Evolutionary conservation across 1,139 yeast genomes (phyloP).

Genomic region (Keqinozyma sinolaborantium): DNA sequence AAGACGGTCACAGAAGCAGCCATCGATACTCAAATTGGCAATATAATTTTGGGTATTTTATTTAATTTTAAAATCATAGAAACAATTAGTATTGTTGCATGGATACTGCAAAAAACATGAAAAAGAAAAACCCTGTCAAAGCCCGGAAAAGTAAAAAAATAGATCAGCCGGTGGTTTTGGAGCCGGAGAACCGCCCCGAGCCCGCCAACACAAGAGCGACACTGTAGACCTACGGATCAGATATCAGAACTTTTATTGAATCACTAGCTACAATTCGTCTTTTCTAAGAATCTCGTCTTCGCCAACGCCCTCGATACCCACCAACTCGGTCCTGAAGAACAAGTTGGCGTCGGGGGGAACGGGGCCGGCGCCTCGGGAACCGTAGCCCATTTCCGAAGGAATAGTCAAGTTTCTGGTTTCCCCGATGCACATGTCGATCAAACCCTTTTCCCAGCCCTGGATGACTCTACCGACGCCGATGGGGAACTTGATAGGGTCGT

Average conservation of each 20-base stretch:
- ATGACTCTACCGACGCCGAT: constrained; percentile 79
- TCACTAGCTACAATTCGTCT: constrained; percentile 13
- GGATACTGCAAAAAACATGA: too few species aligned
- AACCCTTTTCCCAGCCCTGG: constrained; percentile 86
- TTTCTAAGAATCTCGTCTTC: constrained; percentile 7
- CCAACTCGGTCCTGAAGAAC: constrained; percentile 54
- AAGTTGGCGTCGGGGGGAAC: constrained; percentile 76
- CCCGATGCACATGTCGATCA: constrained; percentile 77
- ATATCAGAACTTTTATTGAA: too few species aligned
- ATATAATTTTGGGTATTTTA: too few species aligned
- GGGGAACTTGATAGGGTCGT: constrained; percentile 61
- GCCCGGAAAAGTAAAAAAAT: constrained; percentile 6
- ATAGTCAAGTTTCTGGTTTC: constrained; percentile 76
- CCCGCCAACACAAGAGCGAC: too few species aligned
- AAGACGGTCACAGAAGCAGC: too few species aligned
- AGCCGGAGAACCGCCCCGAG: too few species aligned
- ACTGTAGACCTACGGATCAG: not conserved
- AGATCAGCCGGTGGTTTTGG: not conserved
- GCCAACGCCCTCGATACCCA: constrained; percentile 38
- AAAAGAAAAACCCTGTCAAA: constrained; percentile 4
- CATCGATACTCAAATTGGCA: too few species aligned
- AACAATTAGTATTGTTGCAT: too few species aligned
- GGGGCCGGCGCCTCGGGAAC: constrained; percentile 71
- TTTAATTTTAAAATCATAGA: too few species aligned
- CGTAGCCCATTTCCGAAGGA: constrained; percentile 78